phyloP scores from a whole-genome alignment of 345 rosid genomes.

The Punica granatum region DNA sequence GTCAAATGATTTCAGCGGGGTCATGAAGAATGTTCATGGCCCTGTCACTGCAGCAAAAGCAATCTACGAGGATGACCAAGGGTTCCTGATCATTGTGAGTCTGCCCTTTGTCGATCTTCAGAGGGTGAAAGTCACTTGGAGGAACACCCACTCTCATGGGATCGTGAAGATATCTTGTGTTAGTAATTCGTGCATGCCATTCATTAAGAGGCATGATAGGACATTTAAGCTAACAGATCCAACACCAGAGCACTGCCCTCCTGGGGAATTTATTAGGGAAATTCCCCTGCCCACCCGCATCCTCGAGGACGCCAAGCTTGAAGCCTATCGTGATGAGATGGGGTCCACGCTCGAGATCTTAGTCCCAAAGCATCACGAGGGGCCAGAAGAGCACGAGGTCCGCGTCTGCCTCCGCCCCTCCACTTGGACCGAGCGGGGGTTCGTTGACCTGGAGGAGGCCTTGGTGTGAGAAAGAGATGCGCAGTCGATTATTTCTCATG shows the following conservation, averaged over 20 bases:
- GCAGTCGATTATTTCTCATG: neutral
- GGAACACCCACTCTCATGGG: constrained; percentile 62
- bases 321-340: constrained; percentile 65
- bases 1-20: constrained; percentile 38
- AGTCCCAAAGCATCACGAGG: constrained; percentile 67
- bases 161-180: constrained; percentile 72
- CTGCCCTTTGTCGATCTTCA: constrained; percentile 76
- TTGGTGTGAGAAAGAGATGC: neutral
- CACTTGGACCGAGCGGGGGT: constrained; percentile 36
- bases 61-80: constrained; percentile 70
- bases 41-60: constrained; percentile 87
- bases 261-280: constrained; percentile 73
- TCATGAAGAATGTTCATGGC: constrained; percentile 39
- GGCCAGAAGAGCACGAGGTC: constrained; percentile 94
- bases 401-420: constrained; percentile 71
- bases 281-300: constrained; percentile 69
- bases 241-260: constrained; percentile 90
- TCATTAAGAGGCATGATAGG: constrained; percentile 66
- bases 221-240: constrained; percentile 91
- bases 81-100: constrained; percentile 61
- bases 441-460: constrained; percentile 22
- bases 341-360: constrained; percentile 71
- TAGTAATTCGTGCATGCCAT: constrained; percentile 71
- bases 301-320: constrained; percentile 81
- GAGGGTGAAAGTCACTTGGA: constrained; percentile 86